Percentiles rank a stretch among this genome's conserved stretches.
These are phyloP conservation scores for Ascosphaera apis DNA, from an alignment of 2,329 filamentous ascomycete species.

Conservation along the genomic window DNA sequence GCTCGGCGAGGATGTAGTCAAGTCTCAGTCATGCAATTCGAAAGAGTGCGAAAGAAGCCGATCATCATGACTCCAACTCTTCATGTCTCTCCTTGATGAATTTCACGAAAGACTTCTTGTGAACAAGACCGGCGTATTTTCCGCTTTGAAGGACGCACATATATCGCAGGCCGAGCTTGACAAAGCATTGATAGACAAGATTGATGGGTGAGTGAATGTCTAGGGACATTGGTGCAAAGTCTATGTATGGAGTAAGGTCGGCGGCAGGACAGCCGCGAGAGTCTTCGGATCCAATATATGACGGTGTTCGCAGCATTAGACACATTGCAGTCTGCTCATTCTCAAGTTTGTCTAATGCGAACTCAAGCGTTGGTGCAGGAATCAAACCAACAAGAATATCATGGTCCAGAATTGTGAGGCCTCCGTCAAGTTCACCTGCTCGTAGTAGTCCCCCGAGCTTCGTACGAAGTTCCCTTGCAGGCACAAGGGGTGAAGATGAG, in stretches of 20 bases:
- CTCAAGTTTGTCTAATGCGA: constrained; percentile 61
- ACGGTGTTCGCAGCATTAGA: constrained; percentile 50
- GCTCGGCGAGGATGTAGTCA: neutral
- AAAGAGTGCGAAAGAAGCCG: neutral
- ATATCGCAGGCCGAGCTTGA: constrained; percentile 77
- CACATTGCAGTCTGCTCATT: constrained; percentile 52
- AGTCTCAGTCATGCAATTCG: neutral
- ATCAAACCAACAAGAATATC: constrained; percentile 71
- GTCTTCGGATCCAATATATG: constrained; percentile 28
- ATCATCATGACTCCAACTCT: neutral
- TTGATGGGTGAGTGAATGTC: constrained; percentile 85
- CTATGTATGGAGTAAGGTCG: constrained; percentile 79
- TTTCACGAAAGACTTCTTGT: constrained; percentile 93
- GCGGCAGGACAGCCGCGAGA: constrained; percentile 37
- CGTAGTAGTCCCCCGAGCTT: constrained; percentile 67
- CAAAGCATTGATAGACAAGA: constrained; percentile 87
- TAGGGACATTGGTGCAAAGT: constrained; percentile 64
- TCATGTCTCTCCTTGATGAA: constrained; percentile 50
- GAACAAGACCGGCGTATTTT: constrained; percentile 71
- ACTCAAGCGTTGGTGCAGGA: constrained; percentile 82
- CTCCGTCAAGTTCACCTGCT: constrained; percentile 77
- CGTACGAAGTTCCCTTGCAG: constrained; percentile 48
- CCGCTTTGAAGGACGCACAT: constrained; percentile 75
- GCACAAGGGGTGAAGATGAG: constrained; percentile 54
- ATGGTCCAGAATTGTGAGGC: constrained; percentile 62